phyloP scores from a whole-genome alignment of 2,329 filamentous ascomycete genomes.

The Penicillium italicum region DNA sequence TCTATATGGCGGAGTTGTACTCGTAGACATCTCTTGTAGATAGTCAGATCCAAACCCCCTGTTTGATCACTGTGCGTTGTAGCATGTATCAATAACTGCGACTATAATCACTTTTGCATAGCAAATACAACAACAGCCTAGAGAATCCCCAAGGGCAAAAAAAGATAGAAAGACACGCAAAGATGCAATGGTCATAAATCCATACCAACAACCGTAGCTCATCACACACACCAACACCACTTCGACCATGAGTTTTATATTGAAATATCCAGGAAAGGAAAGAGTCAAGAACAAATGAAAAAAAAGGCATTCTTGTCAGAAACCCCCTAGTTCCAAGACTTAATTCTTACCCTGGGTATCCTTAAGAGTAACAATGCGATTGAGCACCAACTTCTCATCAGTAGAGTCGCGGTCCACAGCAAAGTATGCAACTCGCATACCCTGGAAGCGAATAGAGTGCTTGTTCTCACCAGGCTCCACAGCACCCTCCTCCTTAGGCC shows the following conservation, averaged over 20 bases:
- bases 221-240: slow-evolving; percentile 2
- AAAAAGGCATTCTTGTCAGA: neutral
- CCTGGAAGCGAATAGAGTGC: slow-evolving; percentile 85
- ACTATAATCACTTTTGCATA: neutral
- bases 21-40: neutral
- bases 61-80: neutral
- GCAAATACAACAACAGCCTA: neutral
- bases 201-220: slow-evolving; percentile 9
- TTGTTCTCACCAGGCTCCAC: slow-evolving; percentile 45
- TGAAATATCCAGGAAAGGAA: neutral
- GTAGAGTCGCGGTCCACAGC: slow-evolving; percentile 71
- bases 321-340: neutral
- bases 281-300: neutral
- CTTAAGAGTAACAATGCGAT: slow-evolving; percentile 87
- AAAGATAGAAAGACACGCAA: slow-evolving; percentile 4
- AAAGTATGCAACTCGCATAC: slow-evolving; percentile 68
- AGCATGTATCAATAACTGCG: neutral
- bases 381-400: slow-evolving; percentile 77
- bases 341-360: slow-evolving; percentile 49
- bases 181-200: slow-evolving; percentile 21
- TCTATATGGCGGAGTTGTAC: neutral
- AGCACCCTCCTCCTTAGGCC: slow-evolving; percentile 69
- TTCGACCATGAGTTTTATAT: neutral
- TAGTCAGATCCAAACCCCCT: neutral
- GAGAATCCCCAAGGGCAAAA: neutral